Conservation (phyloP, 768 basidiomycete genomes). For the Agaricus sinodeliciosus region DNA sequence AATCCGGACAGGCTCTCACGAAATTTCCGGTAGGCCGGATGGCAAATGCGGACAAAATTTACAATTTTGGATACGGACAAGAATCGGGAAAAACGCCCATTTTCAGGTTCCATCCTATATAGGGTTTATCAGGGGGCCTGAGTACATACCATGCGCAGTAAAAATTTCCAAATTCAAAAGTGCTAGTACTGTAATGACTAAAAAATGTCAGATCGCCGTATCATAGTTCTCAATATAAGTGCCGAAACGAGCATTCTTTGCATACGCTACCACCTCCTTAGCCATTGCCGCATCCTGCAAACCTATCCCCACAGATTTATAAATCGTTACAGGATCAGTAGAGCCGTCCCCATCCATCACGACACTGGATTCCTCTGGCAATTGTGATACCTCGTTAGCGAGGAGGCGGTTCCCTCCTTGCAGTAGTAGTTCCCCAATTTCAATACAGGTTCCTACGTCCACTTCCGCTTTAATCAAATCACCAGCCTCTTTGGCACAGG, state of each 20-base stretch:
- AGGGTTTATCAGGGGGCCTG: too few species aligned
- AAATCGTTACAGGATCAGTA: slow-evolving; percentile 58
- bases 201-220: background rate
- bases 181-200: too few species aligned
- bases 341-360: background rate
- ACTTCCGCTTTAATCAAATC: slow-evolving; percentile 63
- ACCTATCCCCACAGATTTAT: slow-evolving; percentile 85
- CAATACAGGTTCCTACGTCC: slow-evolving; percentile 36
- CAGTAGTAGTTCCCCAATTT: slow-evolving; percentile 62
- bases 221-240: slow-evolving; percentile 39
- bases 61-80: too few species aligned
- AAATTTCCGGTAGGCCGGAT: too few species aligned
- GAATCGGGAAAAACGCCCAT: too few species aligned
- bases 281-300: slow-evolving; percentile 87
- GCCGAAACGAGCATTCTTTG: slow-evolving; percentile 46
- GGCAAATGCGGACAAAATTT: too few species aligned
- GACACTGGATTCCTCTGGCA: background rate
- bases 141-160: too few species aligned
- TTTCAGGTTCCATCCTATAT: too few species aligned
- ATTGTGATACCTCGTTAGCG: slow-evolving; percentile 1
- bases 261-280: slow-evolving; percentile 55
- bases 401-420: slow-evolving; percentile 11
- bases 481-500: slow-evolving; percentile 73
- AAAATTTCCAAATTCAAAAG: too few species aligned
- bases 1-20: too few species aligned